Base-by-base conservation (phyloP, 805 yeast genomes). In the Sporopachydermia quercuum region DNA sequence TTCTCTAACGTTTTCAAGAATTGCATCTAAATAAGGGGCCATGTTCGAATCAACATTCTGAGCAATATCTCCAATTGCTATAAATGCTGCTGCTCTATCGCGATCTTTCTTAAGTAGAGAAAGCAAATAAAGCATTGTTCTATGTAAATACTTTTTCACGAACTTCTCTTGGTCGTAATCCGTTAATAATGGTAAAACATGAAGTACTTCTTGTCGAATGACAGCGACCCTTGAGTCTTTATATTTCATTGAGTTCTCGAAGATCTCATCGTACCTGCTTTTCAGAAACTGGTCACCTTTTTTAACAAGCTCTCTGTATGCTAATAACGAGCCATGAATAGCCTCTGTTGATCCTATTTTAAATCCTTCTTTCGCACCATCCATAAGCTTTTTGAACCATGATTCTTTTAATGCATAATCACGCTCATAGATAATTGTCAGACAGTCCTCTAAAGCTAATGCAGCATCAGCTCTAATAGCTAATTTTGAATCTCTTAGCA, bases 281-380 rank as follows among this genome's bases (percentile, higher is more conserved):
- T 71, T 71, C 54, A 89, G 65, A 48, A 80, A 77, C 44, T 77
- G 68, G 16, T 91, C 91, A 14, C 81, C 80, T 45, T 76, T 70
- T 40, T 69, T 62, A 11, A 87, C 68, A 14, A 89, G 63, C 54
- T 85, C 96, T 19, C 91, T 67, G 54, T 76, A 86, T 1, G 83
- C 91, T 34, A 89, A 61, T 16, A 89, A 61, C 0, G 94, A 74
- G 0, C 95, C 96, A 56, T 89, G 97, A n/a, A 84, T 70, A 2
- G 78, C 65, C 45, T 86, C 96, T 5, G 56, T 39, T 13, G 44
- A 38, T 1, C 39, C 39, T 36, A 63, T 43, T 36, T 65, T 70
- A 48, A 81, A 63, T 0, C 82, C 78, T 36, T 61, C 62, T 2
- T 75, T 71, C 4, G 89, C 81, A 51, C 77, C 81, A 35, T 73